These are phyloP conservation scores for Closterium sp. DNA, from an alignment of 139 green algal genomes.

Conservation along the genomic window DNA sequence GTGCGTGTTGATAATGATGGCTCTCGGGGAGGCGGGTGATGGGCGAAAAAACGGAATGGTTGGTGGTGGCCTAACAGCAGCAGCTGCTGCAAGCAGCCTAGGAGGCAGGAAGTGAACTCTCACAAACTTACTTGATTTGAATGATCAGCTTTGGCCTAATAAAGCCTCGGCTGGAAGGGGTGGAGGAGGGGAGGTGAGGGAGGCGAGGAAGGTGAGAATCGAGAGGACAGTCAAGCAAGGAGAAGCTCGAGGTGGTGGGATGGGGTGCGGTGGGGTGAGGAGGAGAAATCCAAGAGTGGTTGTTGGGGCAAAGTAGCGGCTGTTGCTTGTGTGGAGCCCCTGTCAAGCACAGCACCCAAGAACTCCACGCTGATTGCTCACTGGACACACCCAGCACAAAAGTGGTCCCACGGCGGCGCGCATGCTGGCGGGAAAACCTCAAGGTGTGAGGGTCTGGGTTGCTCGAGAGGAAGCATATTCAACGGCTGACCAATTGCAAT, in stretches of 20 bases:
- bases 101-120: neutral
- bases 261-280: neutral
- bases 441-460: neutral
- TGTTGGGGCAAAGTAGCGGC: neutral
- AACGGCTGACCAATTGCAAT: neutral
- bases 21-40: neutral
- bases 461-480: neutral
- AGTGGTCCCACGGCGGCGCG: neutral
- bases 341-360: neutral
- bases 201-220: neutral
- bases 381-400: neutral
- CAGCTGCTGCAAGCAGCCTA: neutral
- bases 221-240: too few relatives aligned
- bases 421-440: neutral
- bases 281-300: neutral
- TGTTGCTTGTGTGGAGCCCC: neutral
- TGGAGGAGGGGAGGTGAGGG: neutral
- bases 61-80: neutral
- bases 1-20: neutral
- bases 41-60: neutral
- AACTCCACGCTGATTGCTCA: neutral
- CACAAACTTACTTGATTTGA: neutral
- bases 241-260: neutral
- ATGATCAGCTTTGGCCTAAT: neutral
- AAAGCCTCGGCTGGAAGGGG: neutral